Base-by-base conservation (phyloP, 768 basidiomycete species). In the Mrakia frigida region DNA sequence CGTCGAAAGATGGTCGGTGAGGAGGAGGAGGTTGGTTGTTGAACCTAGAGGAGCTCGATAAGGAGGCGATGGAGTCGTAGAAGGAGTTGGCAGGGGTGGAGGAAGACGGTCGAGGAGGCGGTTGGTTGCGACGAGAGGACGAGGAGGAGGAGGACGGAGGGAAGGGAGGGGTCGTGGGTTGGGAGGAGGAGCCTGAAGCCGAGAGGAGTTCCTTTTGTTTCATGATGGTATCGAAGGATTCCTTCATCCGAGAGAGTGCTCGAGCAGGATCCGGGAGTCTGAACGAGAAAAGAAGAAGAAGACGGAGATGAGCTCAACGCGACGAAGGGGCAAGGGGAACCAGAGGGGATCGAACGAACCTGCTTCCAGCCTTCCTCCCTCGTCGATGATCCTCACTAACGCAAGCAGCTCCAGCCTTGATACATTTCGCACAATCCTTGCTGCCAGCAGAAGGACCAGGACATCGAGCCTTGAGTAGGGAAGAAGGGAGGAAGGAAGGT, bases 181-280 rank as follows among this genome's bases (percentile, higher is more conserved):
- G 7, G n/a, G 56, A 53, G 53, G 53, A 53, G 53, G 53, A 25
- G 52, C 18, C 7, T 14, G 52, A 21, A 21, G 52, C 25, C 13
- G 56, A 25, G 23, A n/a, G 13, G 10, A 9, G 18, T 28, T 56
- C 9, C 56, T 56, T 25, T 18, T 28, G 25, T 18, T 56, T 25
- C 25, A 56, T 28, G 56, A 56, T 25, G 56, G 56, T 56, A 6
- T 56, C 28, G 56, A 56, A 56, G 7, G 56, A 56, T 28, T 56
- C 56, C 56, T 56, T 56, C 56, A 56, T 56, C 56, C 56, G 56
- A 56, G 56, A 56, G n/a, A 56, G 56, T n/a, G 56, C 56, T 25
- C 56, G 1, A 56, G 56, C 56, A 9, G 56, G 56, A 28, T 56
- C 56, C 4, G 56, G 25, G 56, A 56, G 56, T 56, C 56, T 56